Evolutionary conservation across 164 flowering plant species (phyloP).

Genomic region (Buxus sempervirens): DNA sequence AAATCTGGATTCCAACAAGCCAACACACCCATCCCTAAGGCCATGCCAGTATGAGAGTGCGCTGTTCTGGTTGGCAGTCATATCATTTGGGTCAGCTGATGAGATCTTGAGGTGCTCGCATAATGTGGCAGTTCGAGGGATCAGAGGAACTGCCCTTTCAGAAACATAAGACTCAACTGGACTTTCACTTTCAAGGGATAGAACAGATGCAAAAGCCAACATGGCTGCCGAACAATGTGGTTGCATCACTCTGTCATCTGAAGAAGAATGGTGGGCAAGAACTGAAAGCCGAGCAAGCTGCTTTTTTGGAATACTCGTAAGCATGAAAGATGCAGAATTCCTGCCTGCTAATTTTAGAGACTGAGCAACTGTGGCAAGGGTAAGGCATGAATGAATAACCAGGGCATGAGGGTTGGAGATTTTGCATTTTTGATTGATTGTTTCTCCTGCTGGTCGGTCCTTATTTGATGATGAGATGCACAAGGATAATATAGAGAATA

Average conservation of each 20-base stretch:
- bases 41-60: conserved; percentile 86
- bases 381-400: conserved; percentile 66
- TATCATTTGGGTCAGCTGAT: conserved; percentile 31
- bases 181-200: conserved; percentile 68
- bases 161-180: conserved; percentile 50
- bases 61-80: conserved; percentile 19
- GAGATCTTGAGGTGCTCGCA: conserved; percentile 54
- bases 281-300: conserved; percentile 72
- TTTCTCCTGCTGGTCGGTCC: conserved; percentile 47
- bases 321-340: conserved; percentile 71
- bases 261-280: conserved; percentile 64
- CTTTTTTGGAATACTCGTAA: conserved; percentile 66
- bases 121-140: conserved; percentile 75
- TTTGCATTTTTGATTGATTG: conserved; percentile 44
- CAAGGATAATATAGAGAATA: conserved; percentile 62
- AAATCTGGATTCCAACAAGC: conserved; percentile 70
- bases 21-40: conserved; percentile 82
- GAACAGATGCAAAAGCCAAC: conserved; percentile 87
- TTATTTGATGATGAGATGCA: conserved; percentile 49
- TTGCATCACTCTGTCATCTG: conserved; percentile 50
- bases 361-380: conserved; percentile 74
- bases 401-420: conserved; percentile 44
- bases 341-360: conserved; percentile 68
- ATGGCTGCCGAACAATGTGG: conserved; percentile 75
- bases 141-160: conserved; percentile 75